phyloP scores from a whole-genome alignment of 2,329 filamentous ascomycete genomes.

The Aspergillus hiratsukae region DNA sequence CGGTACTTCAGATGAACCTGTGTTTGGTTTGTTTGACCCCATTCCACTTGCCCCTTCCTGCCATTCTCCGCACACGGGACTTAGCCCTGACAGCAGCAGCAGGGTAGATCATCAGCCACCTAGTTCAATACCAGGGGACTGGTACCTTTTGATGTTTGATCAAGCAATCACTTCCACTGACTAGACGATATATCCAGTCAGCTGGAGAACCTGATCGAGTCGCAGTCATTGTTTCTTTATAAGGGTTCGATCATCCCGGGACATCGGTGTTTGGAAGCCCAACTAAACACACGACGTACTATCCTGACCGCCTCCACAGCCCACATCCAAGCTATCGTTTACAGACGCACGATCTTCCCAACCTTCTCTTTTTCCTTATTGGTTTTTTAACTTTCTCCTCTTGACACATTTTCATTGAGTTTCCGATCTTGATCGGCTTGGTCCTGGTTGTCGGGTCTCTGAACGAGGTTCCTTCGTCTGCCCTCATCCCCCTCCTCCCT shows the following conservation, averaged over 20 bases:
- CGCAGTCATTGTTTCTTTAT: background rate
- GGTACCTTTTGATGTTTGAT: background rate
- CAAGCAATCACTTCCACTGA: background rate
- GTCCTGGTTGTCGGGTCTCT: background rate
- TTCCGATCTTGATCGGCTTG: background rate
- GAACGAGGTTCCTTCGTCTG: background rate
- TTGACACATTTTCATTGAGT: background rate
- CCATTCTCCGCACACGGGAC: background rate
- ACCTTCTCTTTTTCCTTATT: slow-evolving; percentile 1
- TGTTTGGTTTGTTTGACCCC: background rate
- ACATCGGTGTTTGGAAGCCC: background rate
- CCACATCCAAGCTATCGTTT: slow-evolving; percentile 10
- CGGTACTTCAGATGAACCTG: background rate
- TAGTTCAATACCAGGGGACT: background rate
- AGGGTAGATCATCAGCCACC: background rate
- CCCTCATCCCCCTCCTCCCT: background rate
- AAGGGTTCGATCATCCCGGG: background rate
- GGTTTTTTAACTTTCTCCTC: background rate
- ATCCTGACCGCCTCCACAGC: slow-evolving; percentile 25
- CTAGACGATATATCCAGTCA: background rate
- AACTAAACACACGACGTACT: slow-evolving; percentile 5
- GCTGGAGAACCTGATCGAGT: background rate
- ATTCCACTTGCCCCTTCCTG: background rate
- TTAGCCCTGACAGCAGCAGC: background rate
- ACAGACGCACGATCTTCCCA: slow-evolving; percentile 4